Evolutionary conservation across 75 land plant genomes (phyloP).

Genomic region (Pinus albicaulis): DNA sequence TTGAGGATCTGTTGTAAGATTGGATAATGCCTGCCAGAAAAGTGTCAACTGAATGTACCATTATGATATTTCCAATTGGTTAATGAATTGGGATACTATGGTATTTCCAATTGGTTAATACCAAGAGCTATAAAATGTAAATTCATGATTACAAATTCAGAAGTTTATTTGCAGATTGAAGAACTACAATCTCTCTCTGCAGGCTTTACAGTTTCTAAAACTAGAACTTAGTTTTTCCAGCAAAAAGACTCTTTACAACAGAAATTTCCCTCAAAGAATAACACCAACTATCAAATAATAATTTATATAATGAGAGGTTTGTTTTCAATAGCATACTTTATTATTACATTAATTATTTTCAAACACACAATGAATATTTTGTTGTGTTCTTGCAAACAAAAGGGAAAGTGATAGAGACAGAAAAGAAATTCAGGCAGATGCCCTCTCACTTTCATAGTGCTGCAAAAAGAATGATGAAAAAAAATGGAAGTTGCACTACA

Average conservation of each 20-base stretch:
- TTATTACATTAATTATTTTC: not conserved
- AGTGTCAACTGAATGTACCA: too few species aligned
- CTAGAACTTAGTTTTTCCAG: not conserved
- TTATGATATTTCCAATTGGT: too few species aligned
- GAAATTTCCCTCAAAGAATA: not conserved
- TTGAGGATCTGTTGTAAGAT: too few species aligned
- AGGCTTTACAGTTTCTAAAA: too few species aligned
- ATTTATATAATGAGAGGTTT: not conserved
- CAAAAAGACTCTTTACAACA: not conserved
- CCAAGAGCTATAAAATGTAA: too few species aligned
- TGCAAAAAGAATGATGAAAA: not conserved
- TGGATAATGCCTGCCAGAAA: too few species aligned
- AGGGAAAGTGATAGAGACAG: too few species aligned
- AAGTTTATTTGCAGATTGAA: too few species aligned
- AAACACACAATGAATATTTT: not conserved
- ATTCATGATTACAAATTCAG: too few species aligned
- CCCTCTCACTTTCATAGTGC: constrained; percentile 11
- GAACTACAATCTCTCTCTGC: too few species aligned
- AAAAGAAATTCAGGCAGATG: not conserved
- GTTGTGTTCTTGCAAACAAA: not conserved
- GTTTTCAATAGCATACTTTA: not conserved
- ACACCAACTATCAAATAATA: not conserved
- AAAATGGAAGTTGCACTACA: constrained; percentile 2
- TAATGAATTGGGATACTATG: too few species aligned
- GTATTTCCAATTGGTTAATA: too few species aligned